Evolutionary conservation across 176 grass and related monocot genomes (phyloP).

Genomic region (Hyparrhenia diplandra): DNA sequence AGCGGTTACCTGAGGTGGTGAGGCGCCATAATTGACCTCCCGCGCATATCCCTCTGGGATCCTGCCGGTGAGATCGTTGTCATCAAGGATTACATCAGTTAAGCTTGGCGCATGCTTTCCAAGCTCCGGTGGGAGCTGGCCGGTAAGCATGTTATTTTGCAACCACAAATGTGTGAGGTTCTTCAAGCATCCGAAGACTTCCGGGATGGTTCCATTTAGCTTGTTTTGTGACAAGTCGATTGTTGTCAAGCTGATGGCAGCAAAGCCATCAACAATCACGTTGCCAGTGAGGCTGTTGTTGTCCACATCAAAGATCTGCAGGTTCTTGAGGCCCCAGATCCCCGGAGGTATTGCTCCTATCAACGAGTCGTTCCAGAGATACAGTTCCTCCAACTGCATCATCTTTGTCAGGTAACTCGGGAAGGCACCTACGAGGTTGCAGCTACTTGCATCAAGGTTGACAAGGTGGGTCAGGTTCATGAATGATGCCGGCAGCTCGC

Average conservation of each 20-base stretch:
- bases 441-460: not conserved
- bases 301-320: not conserved
- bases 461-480: constrained; percentile 36
- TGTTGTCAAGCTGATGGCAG: constrained; percentile 5
- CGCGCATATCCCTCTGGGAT: too few relatives aligned
- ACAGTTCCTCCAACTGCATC: constrained; percentile 4
- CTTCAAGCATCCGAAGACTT: too few relatives aligned
- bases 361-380: constrained; percentile 32
- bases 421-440: constrained; percentile 38
- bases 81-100: too few relatives aligned
- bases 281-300: constrained; percentile 30
- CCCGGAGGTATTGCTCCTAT: constrained; percentile 42
- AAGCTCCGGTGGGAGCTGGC: too few relatives aligned
- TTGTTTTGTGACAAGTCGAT: too few relatives aligned
- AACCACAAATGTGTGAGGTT: too few relatives aligned
- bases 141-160: too few relatives aligned
- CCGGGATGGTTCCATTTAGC: too few relatives aligned
- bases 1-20: too few relatives aligned
- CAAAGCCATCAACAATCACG: constrained; percentile 16
- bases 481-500: constrained; percentile 29
- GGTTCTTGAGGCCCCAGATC: constrained; percentile 50
- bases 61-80: too few relatives aligned
- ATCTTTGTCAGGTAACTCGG: constrained; percentile 26
- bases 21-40: too few relatives aligned
- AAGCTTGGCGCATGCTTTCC: too few relatives aligned